A percentile compares a stretch with the other conserved stretches of the same genome.
These are phyloP conservation scores for Potentilla sterilis DNA, from an alignment of 306 rosid genomes.

Conservation along the genomic window DNA sequence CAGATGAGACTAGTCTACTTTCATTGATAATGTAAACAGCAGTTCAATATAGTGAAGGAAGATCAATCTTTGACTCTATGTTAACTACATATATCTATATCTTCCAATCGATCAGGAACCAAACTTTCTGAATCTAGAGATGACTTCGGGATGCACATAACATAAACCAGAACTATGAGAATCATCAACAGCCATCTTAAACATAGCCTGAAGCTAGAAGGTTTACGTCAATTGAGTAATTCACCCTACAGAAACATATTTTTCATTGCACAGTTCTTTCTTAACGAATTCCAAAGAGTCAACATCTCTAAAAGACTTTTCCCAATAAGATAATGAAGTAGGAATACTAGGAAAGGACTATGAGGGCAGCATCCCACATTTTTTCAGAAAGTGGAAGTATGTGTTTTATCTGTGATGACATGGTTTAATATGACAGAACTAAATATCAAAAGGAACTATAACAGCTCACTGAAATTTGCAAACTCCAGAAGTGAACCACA, in stretches of 20 bases:
- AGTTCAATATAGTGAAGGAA: neutral
- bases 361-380: neutral
- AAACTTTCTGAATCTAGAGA: neutral
- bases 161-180: neutral
- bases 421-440: neutral
- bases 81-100: neutral
- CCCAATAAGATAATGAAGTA: neutral
- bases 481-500: neutral
- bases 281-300: neutral
- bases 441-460: neutral
- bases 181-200: neutral
- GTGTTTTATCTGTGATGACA: neutral
- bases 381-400: neutral
- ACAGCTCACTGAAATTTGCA: neutral
- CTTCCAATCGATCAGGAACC: neutral
- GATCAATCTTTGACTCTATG: neutral
- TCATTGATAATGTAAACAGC: neutral
- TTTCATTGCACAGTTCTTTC: neutral
- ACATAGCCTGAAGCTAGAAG: neutral
- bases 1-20: slow-evolving; percentile 5
- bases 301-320: neutral
- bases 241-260: neutral
- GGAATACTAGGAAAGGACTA: neutral
- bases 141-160: neutral
- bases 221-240: neutral